Conservation (phyloP, 2,329 filamentous ascomycete species). For the Gnomoniopsis smithogilvyi region DNA sequence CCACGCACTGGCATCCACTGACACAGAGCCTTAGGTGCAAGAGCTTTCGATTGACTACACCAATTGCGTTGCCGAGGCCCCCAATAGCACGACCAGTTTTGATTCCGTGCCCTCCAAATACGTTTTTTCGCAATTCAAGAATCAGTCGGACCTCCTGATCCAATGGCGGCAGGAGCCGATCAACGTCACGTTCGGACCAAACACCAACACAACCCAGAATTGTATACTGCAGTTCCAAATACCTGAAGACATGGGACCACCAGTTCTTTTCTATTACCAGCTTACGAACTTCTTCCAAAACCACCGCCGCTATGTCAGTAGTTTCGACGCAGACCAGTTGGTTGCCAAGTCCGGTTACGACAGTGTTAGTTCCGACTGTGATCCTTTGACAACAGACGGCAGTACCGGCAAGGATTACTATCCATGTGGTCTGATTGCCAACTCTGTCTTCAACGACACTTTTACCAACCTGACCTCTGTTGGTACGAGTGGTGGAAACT, state of each 20-base stretch:
- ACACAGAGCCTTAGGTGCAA: slow-evolving; percentile 62
- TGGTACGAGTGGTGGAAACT: slow-evolving; percentile 52
- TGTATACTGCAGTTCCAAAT: slow-evolving; percentile 79
- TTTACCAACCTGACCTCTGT: slow-evolving; percentile 64
- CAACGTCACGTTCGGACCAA: slow-evolving; percentile 38
- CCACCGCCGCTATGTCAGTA: slow-evolving; percentile 92
- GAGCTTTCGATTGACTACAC: slow-evolving; percentile 92
- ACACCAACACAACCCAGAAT: slow-evolving; percentile 37
- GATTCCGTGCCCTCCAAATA: slow-evolving; percentile 51
- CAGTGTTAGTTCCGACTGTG: slow-evolving; percentile 69
- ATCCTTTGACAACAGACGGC: slow-evolving; percentile 59
- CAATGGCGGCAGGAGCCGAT: slow-evolving; percentile 41
- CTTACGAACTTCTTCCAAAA: slow-evolving; percentile 99
- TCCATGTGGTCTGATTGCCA: slow-evolving; percentile 93
- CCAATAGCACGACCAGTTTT: slow-evolving; percentile 35
- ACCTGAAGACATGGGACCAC: slow-evolving; percentile 73
- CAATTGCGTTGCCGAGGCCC: slow-evolving; percentile 61
- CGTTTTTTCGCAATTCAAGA: slow-evolving; percentile 71
- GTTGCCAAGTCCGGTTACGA: slow-evolving; percentile 62
- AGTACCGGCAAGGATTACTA: slow-evolving; percentile 76
- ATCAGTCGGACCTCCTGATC: slow-evolving; percentile 34
- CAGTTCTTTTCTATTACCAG: slow-evolving; percentile 90
- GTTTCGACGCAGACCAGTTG: slow-evolving; percentile 79
- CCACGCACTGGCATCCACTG: background rate
- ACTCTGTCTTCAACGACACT: slow-evolving; percentile 95